phyloP scores from a whole-genome alignment of 2,329 filamentous ascomycete genomes.

The Dothideomycetes sp. region DNA sequence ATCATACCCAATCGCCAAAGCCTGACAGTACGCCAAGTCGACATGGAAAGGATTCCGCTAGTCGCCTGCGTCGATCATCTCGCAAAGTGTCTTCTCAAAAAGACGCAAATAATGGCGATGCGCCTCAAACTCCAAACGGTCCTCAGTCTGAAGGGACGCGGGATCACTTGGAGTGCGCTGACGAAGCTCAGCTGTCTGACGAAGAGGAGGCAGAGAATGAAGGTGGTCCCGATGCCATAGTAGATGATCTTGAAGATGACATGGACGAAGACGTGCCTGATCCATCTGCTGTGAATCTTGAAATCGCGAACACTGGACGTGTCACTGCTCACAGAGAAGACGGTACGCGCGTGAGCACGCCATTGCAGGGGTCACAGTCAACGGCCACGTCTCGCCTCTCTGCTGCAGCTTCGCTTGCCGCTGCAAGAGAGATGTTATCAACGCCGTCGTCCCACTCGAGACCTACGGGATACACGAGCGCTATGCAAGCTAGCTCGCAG shows the following conservation, averaged over 20 bases:
- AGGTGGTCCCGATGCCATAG: constrained; percentile 66
- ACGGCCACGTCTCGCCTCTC: constrained; percentile 18
- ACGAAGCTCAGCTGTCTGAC: constrained; percentile 74
- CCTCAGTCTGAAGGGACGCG: constrained; percentile 50
- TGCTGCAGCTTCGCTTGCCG: constrained; percentile 19
- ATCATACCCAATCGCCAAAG: constrained; percentile 3
- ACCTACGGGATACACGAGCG: constrained; percentile 72
- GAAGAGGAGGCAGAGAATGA: constrained; percentile 39
- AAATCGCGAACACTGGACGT: constrained; percentile 75
- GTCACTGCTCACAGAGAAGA: constrained; percentile 88
- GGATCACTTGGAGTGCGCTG: constrained; percentile 78
- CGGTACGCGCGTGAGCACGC: constrained; percentile 75
- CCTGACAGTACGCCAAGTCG: constrained; percentile 7
- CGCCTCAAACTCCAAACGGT: constrained; percentile 42
- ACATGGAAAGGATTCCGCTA: constrained; percentile 5
- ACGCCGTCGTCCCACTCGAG: constrained; percentile 39
- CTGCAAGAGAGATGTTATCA: constrained; percentile 25
- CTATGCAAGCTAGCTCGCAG: constrained; percentile 67
- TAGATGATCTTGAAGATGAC: constrained; percentile 80
- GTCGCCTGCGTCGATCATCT: constrained; percentile 20
- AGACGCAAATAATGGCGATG: constrained; percentile 7
- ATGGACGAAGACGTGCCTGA: constrained; percentile 62
- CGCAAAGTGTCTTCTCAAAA: constrained; percentile 18
- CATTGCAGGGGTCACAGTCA: constrained; percentile 47
- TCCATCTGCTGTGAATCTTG: constrained; percentile 81